Percentiles rank a stretch among this genome's conserved stretches.
Evolutionary conservation across 129 eudicot genomes (phyloP).

Genomic region (Arctium minus): DNA sequence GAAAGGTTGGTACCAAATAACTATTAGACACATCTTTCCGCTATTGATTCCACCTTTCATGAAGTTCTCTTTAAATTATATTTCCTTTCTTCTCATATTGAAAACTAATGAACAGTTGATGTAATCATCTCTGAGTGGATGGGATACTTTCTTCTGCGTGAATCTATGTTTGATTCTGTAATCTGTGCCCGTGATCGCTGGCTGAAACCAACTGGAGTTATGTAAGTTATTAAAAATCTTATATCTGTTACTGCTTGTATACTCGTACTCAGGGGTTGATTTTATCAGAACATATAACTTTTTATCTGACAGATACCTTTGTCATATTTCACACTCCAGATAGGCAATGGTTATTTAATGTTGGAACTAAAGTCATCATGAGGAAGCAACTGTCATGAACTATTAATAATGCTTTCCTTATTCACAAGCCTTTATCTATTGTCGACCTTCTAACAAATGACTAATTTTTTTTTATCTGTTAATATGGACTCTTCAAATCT

Average conservation of each 20-base stretch:
- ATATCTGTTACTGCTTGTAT: not conserved
- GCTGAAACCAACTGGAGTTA: constrained; percentile 89
- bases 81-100: not conserved
- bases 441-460: not conserved
- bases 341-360: not conserved
- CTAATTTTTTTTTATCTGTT: not conserved
- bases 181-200: constrained; percentile 96
- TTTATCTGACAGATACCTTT: not conserved
- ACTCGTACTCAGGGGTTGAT: not conserved
- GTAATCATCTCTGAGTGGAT: constrained; percentile 98
- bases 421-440: not conserved
- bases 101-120: constrained; percentile 60
- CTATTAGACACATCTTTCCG: not conserved
- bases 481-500: not conserved
- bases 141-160: constrained; percentile 99
- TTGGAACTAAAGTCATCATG: not conserved
- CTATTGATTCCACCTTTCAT: not conserved
- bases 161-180: constrained; percentile 98
- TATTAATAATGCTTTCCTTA: too few species aligned
- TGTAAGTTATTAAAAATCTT: constrained; percentile 47
- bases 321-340: not conserved
- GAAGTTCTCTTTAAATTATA: not conserved
- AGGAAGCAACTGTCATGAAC: not conserved
- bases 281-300: not conserved
- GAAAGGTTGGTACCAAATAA: constrained; percentile 50